A percentile compares a stretch with the other conserved stretches of the same genome.
Evolutionary conservation across 768 basidiomycete species (phyloP).

Genomic region (Pholiota microspora): DNA sequence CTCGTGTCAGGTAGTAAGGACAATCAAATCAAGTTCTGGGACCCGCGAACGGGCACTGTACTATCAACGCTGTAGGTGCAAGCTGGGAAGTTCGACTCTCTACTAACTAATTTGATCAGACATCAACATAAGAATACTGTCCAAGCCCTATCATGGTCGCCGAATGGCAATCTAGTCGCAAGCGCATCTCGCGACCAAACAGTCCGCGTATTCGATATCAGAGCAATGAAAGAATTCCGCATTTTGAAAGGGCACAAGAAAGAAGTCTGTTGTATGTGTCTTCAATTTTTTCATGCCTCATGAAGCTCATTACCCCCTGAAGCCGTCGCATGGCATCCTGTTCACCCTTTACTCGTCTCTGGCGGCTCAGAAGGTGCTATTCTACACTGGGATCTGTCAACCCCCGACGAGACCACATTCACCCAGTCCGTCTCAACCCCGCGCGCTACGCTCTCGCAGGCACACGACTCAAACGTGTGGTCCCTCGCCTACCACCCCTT

Average conservation of each 20-base stretch:
- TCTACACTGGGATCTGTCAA: constrained; percentile 88
- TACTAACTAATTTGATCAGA: constrained; percentile 36
- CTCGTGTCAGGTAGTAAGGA: constrained; percentile 96
- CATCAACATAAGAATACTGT: constrained; percentile 98
- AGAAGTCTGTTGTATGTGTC: constrained; percentile 88
- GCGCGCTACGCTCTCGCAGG: constrained; percentile 86
- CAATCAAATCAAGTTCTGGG: constrained; percentile 99
- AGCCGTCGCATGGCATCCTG: constrained; percentile 96
- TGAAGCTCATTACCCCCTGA: neutral
- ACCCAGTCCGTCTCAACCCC: constrained; percentile 50
- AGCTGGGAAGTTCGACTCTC: neutral
- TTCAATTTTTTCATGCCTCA: neutral
- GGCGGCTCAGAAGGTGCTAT: constrained; percentile 95
- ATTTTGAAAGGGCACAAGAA: constrained; percentile 95
- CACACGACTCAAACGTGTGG: constrained; percentile 98
- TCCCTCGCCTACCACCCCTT: constrained; percentile 93
- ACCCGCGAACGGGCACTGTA: constrained; percentile 88
- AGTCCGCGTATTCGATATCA: constrained; percentile 94
- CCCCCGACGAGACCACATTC: constrained; percentile 49
- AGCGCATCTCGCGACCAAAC: constrained; percentile 95
- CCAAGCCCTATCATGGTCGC: constrained; percentile 90
- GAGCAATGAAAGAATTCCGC: constrained; percentile 95
- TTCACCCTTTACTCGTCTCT: constrained; percentile 87
- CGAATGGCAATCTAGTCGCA: constrained; percentile 90
- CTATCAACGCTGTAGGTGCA: constrained; percentile 81